These are phyloP conservation scores for Periconia digitata DNA, from an alignment of 2,329 filamentous ascomycete species.

Conservation along the genomic window DNA sequence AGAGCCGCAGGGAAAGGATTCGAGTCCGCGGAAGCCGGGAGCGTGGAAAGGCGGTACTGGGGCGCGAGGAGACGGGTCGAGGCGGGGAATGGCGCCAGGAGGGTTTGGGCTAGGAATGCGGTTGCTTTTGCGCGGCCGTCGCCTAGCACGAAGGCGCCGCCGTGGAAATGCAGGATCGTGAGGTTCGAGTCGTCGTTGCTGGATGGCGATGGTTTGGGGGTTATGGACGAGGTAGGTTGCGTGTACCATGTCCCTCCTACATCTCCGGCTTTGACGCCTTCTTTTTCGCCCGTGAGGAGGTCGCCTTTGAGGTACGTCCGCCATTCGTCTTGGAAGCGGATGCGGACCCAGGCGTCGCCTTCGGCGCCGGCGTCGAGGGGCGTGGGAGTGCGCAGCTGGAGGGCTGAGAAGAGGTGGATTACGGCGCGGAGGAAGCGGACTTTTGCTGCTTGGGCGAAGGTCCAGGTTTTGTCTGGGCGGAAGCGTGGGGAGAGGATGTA, in stretches of 20 bases:
- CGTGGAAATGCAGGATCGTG: conserved; percentile 53
- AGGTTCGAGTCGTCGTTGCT: conserved; percentile 17
- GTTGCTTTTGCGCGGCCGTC: conserved; percentile 43
- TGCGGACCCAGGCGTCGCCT: conserved; percentile 42
- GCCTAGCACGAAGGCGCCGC: conserved; percentile 52
- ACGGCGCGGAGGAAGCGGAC: no score
- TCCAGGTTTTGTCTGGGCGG: no score
- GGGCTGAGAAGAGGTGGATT: no score
- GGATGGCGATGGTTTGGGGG: conserved; percentile 14
- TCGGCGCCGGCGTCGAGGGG: conserved; percentile 41
- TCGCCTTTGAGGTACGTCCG: conserved; percentile 32
- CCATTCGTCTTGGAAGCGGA: conserved; percentile 17
- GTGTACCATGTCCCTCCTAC: conserved; percentile 50
- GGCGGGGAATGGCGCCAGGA: conserved; percentile 39
- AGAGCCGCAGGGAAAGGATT: conserved; percentile 55
- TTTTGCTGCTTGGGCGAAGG: no score
- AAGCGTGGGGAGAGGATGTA: no score
- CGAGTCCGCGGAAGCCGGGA: conserved; percentile 35
- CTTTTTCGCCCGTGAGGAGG: conserved; percentile 22
- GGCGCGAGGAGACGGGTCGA: conserved; percentile 47
- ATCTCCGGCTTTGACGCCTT: conserved; percentile 37
- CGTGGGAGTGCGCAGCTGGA: conserved; percentile 21
- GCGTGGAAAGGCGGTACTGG: conserved; percentile 53
- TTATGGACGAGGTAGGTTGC: not conserved
- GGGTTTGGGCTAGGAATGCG: conserved; percentile 30